Percentiles rank a stretch among this genome's conserved stretches.
phyloP scores from a whole-genome alignment of 2,329 filamentous ascomycete genomes.

The Clonostachys solani region DNA sequence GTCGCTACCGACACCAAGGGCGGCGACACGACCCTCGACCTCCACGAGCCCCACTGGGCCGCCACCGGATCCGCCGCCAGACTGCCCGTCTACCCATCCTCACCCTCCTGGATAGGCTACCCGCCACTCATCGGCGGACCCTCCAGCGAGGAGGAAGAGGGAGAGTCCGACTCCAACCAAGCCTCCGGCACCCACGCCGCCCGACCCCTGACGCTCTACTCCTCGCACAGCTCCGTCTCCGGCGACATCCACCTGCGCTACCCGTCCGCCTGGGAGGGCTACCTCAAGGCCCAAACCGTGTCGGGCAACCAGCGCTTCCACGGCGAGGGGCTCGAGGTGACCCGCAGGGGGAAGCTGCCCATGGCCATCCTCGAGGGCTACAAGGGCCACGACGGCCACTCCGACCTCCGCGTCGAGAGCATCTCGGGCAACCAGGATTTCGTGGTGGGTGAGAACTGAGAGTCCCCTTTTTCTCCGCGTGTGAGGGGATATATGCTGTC shows the following conservation, averaged over 20 bases:
- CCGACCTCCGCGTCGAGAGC: slow-evolving; percentile 20
- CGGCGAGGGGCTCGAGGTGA: slow-evolving; percentile 37
- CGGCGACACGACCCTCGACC: slow-evolving; percentile 28
- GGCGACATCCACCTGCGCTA: slow-evolving; percentile 37
- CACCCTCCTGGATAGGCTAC: background rate
- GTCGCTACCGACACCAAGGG: slow-evolving; percentile 36
- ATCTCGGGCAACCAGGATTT: slow-evolving; percentile 21
- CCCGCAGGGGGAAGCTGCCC: slow-evolving; percentile 21
- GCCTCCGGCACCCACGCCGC: slow-evolving; percentile 1
- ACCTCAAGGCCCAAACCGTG: slow-evolving; percentile 29
- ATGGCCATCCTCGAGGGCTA: slow-evolving; percentile 24
- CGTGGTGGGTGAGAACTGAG: slow-evolving; percentile 10
- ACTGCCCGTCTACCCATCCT: background rate
- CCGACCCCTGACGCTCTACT: slow-evolving; percentile 23
- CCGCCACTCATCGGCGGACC: background rate
- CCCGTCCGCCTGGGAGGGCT: slow-evolving; percentile 45
- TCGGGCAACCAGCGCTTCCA: slow-evolving; percentile 30
- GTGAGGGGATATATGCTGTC: too few species aligned
- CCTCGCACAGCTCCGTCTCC: slow-evolving; percentile 38
- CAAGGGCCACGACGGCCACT: slow-evolving; percentile 32
- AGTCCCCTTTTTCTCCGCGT: too few species aligned
- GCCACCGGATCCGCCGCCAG: slow-evolving; percentile 3
- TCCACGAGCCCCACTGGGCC: slow-evolving; percentile 41
- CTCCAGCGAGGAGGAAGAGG: background rate
- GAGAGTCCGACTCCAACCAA: too few species aligned